A percentile compares a stretch with the other conserved stretches of the same genome.
Conservation (phyloP, 1,284 basidiomycete genomes). For the Malassezia yamatoensis region DNA sequence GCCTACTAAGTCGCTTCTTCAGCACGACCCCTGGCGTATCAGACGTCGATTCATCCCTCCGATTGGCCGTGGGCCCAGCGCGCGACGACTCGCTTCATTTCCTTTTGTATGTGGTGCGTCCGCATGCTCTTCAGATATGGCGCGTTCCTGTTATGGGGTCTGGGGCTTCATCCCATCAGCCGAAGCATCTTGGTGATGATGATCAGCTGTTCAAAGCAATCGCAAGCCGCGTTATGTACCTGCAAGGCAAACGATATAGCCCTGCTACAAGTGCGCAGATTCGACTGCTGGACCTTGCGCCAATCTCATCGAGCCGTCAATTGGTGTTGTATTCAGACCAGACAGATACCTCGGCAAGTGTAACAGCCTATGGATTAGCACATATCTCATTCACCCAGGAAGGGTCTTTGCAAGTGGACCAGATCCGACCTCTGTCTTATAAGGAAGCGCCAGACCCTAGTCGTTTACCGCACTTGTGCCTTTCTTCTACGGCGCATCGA, state of each 20-base stretch:
- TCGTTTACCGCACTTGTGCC: slow-evolving; percentile 25
- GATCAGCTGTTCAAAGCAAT: slow-evolving; percentile 2
- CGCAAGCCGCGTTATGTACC: slow-evolving; percentile 23
- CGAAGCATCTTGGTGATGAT: slow-evolving; percentile 26
- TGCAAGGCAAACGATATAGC: slow-evolving; percentile 25
- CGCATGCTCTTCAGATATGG: slow-evolving; percentile 39
- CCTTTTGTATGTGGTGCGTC: slow-evolving; percentile 33
- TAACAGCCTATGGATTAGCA: slow-evolving; percentile 25
- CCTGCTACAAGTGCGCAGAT: slow-evolving; percentile 23
- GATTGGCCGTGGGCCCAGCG: slow-evolving; percentile 26
- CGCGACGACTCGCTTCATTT: slow-evolving; percentile 18
- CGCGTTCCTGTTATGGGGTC: slow-evolving; percentile 30
- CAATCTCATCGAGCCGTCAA: slow-evolving; percentile 17
- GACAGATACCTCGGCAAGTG: slow-evolving; percentile 13
- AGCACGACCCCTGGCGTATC: slow-evolving; percentile 23
- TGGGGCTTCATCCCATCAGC: slow-evolving; percentile 38
- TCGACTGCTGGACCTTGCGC: slow-evolving; percentile 20
- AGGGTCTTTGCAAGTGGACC: neutral
- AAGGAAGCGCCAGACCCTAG: slow-evolving; percentile 29
- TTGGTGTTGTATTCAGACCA: slow-evolving; percentile 29
- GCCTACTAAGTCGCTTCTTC: slow-evolving; percentile 36
- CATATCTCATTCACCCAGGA: slow-evolving; percentile 16
- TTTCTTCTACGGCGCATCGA: slow-evolving; percentile 29
- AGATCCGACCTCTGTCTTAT: slow-evolving; percentile 11
- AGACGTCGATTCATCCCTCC: slow-evolving; percentile 21